Conservation (phyloP, 768 basidiomycete species). For the Phaeotremella skinneri region DNA sequence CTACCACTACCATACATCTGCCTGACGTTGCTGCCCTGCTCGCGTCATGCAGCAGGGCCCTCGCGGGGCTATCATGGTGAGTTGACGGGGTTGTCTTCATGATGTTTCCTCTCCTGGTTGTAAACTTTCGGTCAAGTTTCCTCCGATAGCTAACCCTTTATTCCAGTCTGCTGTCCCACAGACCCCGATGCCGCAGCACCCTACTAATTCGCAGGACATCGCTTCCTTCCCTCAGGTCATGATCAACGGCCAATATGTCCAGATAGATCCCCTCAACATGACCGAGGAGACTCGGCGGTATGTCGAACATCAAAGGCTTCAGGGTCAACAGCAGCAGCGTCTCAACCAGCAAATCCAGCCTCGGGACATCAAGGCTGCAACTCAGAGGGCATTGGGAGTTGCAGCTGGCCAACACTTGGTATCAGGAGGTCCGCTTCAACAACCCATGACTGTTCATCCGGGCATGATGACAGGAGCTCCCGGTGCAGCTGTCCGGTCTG, state of each 20-base stretch:
- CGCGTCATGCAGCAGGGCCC: conserved; percentile 4
- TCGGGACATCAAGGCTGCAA: background rate
- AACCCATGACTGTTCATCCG: conserved; percentile 1
- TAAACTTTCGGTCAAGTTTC: no score
- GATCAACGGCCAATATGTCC: background rate
- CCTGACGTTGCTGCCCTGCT: background rate
- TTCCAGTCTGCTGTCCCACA: background rate
- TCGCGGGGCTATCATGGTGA: background rate
- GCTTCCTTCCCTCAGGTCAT: background rate
- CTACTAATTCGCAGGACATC: background rate
- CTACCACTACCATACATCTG: no score
- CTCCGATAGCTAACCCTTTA: background rate
- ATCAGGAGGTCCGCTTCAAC: background rate
- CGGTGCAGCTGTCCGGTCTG: background rate
- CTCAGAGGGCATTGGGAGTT: conserved; percentile 1
- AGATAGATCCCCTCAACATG: background rate
- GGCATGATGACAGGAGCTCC: background rate
- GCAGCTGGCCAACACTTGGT: background rate
- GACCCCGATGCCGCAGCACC: background rate
- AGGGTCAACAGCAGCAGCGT: background rate
- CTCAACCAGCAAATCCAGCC: background rate
- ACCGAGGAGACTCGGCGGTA: background rate
- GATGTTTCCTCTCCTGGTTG: background rate
- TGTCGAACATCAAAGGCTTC: background rate
- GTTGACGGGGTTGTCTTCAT: no score